Evolutionary conservation across 2,329 filamentous ascomycete genomes (phyloP), one percentile per base, ranked within the genome.

Genomic region (Mycogone perniciosa): DNA sequence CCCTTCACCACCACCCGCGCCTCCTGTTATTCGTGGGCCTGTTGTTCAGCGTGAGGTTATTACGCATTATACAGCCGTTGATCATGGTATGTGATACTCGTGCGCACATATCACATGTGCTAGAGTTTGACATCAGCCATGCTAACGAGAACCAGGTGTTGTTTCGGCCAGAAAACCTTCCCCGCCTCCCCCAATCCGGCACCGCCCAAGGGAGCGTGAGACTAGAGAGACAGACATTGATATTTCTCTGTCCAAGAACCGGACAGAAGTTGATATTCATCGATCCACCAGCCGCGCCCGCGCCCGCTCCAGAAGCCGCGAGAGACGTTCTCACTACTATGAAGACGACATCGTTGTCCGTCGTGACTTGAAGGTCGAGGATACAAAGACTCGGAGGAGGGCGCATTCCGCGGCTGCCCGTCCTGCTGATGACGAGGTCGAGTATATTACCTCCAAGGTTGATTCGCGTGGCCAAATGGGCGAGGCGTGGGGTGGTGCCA

Each of bases 31-130:
- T 60, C 79, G 82, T 39, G 84, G 85, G 20, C 89, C 89, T 33
- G 86, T 85, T 1, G 89, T 95, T 59, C 88, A 92, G 68, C 83
- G 92, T 62, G 88, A 96, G 64, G 84, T 95, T 52, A 91, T 95
- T 57, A 95, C 89, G 0, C 88, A 93, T 69, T 92, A 93, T 65
- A 80, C 85, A 52, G 87, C 92, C 63, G 86, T 95, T 59, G 88
- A 95, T 63, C 89, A 95, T 69, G 90, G 88, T 89, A 74, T 64
- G 82, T 50, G 6, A 37, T 20, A 6, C n/a, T 42, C n/a, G 11
- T 11, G 35, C 20, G 20, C 1, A 8, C 7, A 35, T 31, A n/a
- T 41, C 35, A 4, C 10, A n/a, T 9, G 31, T 48, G 11, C 11
- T 46, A 42, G 31, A 33, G 26, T 39, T 39, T n/a, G 13, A 30